Evolutionary conservation across 129 eudicot genomes (phyloP).

Genomic region (Oenanthe sinensis): DNA sequence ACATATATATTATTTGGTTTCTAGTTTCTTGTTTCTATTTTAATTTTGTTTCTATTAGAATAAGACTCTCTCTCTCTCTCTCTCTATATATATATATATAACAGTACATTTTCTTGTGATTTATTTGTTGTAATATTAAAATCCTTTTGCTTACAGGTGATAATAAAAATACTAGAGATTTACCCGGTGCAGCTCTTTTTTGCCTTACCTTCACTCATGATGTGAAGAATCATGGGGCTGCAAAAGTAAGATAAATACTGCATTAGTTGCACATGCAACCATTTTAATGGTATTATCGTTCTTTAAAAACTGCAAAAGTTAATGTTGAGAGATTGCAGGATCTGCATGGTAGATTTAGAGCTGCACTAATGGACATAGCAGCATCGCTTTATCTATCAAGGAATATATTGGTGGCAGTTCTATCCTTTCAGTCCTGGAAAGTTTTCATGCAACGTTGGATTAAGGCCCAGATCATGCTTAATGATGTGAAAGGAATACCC

Average conservation of each 20-base stretch:
- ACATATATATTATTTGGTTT: no score
- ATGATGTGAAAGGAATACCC: conserved; percentile 38
- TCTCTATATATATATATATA: background rate
- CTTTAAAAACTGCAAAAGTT: conserved; percentile 20
- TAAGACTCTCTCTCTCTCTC: background rate
- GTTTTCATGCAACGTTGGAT: conserved; percentile 84
- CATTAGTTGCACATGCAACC: background rate
- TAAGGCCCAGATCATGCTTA: conserved; percentile 32
- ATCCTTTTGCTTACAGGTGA: conserved; percentile 38
- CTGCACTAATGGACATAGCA: conserved; percentile 53
- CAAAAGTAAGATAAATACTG: conserved; percentile 48
- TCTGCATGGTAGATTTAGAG: conserved; percentile 50
- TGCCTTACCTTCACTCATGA: conserved; percentile 43
- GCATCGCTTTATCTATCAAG: conserved; percentile 73
- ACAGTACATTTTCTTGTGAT: background rate
- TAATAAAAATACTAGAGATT: conserved; percentile 34
- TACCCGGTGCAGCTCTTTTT: conserved; percentile 92
- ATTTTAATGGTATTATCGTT: conserved; percentile 9
- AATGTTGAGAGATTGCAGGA: conserved; percentile 42
- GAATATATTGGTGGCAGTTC: conserved; percentile 57
- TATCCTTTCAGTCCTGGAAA: conserved; percentile 91
- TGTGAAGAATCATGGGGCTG: conserved; percentile 26
- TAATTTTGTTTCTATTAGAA: no score
- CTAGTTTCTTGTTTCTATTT: no score
- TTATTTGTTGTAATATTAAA: background rate